Evolutionary conservation across 2,329 filamentous ascomycete genomes (phyloP).

Genomic region (Fusarium protoensiforme): DNA sequence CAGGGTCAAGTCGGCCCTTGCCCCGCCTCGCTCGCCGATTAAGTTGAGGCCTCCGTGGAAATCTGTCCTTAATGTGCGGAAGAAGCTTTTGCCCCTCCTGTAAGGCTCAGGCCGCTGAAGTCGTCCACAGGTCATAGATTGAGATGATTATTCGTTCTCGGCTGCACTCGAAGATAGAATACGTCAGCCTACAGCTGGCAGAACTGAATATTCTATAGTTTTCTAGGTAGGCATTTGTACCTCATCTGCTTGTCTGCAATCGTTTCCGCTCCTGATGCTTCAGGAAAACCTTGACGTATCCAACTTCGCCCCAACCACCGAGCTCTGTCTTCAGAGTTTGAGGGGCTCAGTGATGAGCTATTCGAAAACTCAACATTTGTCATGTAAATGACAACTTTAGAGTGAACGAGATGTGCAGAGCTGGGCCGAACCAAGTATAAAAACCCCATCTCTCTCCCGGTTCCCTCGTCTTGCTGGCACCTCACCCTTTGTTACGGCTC

Average conservation of each 20-base stretch:
- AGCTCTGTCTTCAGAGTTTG: not conserved
- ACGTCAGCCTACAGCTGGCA: not conserved
- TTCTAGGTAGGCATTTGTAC: not conserved
- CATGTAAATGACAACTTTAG: not conserved
- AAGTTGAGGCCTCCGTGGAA: not conserved
- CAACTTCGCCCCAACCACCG: not conserved
- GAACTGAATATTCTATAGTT: not conserved
- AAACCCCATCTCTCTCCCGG: not conserved
- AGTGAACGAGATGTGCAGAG: not conserved
- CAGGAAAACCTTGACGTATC: not conserved
- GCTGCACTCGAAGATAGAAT: not conserved
- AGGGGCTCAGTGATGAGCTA: not conserved
- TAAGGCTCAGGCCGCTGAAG: not conserved
- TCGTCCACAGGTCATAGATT: not conserved
- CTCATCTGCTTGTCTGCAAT: not conserved
- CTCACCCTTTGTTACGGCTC: not conserved
- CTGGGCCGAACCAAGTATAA: not conserved
- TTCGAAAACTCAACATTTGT: not conserved
- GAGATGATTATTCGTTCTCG: not conserved
- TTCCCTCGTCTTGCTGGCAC: not conserved
- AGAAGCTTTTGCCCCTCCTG: not conserved
- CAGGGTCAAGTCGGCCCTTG: not conserved
- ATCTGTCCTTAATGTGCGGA: not conserved
- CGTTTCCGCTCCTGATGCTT: not conserved
- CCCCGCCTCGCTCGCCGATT: not conserved